Evolutionary conservation across 805 yeast species (phyloP).

Genomic region (Nakazawaea sp.): DNA sequence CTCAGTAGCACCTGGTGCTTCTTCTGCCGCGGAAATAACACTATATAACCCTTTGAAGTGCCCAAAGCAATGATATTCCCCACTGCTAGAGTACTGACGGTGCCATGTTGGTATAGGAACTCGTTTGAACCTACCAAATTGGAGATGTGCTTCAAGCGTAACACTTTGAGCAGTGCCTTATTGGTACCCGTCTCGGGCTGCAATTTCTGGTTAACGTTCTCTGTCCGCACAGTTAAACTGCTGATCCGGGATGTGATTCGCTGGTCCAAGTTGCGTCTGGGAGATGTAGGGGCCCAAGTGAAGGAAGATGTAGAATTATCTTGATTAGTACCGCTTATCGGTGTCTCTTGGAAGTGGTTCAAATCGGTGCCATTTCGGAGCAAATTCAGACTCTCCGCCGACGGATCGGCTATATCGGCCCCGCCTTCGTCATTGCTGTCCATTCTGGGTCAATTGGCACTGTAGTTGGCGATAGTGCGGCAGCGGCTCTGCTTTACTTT

Average conservation of each 20-base stretch:
- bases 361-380: background rate
- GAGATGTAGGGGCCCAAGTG: background rate
- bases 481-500: no score
- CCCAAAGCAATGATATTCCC: constrained; percentile 55
- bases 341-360: constrained; percentile 4
- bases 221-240: no score
- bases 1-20: constrained; percentile 35
- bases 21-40: constrained; percentile 61
- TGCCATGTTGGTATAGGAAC: constrained; percentile 33
- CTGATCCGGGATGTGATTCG: constrained; percentile 7
- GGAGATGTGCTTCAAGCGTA: constrained; percentile 19
- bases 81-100: constrained; percentile 37
- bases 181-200: no score
- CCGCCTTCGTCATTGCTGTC: no score
- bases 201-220: no score
- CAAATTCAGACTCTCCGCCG: background rate
- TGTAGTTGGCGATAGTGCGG: no score
- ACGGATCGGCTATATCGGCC: no score
- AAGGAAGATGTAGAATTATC: background rate
- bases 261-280: constrained; percentile 2
- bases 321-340: background rate
- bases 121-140: constrained; percentile 15
- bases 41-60: constrained; percentile 57
- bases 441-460: no score
- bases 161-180: constrained; percentile 4